Evolutionary conservation across 768 basidiomycete genomes (phyloP).

Genomic region (Macrolepiota albuminosa): DNA sequence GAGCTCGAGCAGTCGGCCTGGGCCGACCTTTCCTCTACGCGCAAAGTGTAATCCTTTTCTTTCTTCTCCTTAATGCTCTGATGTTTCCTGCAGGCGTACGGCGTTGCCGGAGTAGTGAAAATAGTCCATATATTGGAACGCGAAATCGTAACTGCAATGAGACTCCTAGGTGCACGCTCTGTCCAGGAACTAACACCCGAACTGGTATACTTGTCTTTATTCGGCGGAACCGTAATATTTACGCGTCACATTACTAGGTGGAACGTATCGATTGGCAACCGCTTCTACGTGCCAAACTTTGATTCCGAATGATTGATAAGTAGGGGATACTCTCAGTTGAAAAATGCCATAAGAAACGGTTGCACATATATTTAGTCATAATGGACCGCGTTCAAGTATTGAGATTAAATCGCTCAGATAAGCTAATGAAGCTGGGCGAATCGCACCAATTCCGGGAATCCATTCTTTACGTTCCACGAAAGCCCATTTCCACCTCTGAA

Average conservation of each 20-base stretch:
- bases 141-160: conserved; percentile 77
- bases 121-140: conserved; percentile 63
- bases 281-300: conserved; percentile 28
- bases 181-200: conserved; percentile 67
- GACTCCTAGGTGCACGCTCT: conserved; percentile 63
- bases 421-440: conserved; percentile 28
- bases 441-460: conserved; percentile 40
- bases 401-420: conserved; percentile 36
- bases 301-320: neutral
- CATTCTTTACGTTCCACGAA: conserved; percentile 46
- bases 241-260: conserved; percentile 31
- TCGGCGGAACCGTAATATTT: neutral
- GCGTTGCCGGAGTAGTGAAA: conserved; percentile 64
- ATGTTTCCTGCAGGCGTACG: conserved; percentile 56
- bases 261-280: conserved; percentile 70
- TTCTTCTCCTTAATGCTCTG: neutral
- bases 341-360: neutral
- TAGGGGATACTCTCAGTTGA: neutral
- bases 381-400: conserved; percentile 23
- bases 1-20: conserved; percentile 82
- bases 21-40: conserved; percentile 86
- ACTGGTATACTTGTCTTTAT: conserved; percentile 44
- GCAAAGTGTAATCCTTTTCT: conserved; percentile 55
- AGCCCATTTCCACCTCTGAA: conserved; percentile 69
- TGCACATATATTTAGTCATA: neutral